Evolutionary conservation across 225 moss, liverwort and hornwort species (phyloP).

Genomic region (Pseudoscleropodium purum): DNA sequence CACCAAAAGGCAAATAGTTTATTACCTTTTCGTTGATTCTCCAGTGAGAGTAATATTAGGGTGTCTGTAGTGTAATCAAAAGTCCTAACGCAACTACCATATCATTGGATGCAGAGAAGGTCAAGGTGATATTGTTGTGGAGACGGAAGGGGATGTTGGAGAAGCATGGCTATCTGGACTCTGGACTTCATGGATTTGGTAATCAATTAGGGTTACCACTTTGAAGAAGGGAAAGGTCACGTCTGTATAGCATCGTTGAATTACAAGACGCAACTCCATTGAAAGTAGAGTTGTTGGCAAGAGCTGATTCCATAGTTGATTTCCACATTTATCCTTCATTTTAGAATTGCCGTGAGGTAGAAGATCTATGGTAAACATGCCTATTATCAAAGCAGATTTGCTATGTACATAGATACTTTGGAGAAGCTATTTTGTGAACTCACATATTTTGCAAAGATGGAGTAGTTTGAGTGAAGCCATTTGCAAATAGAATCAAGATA

Average conservation of each 20-base stretch:
- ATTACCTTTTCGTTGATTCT: not conserved
- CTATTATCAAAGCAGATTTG: not conserved
- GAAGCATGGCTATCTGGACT: not conserved
- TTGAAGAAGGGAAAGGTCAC: not conserved
- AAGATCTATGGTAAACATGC: not conserved
- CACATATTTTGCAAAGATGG: not conserved
- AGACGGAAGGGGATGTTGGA: not conserved
- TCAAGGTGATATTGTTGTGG: not conserved
- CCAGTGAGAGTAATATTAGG: not conserved
- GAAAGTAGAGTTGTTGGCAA: not conserved
- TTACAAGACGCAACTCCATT: not conserved
- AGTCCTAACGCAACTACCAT: not conserved
- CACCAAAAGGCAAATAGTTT: not conserved
- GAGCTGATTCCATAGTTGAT: not conserved
- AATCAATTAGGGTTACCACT: not conserved
- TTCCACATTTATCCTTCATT: not conserved
- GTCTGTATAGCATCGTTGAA: not conserved
- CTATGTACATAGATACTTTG: not conserved
- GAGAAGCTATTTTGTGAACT: not conserved
- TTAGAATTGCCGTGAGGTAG: not conserved
- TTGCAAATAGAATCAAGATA: not conserved
- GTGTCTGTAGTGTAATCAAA: not conserved
- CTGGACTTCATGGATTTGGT: not conserved
- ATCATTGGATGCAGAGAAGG: not conserved
- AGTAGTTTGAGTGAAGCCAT: not conserved